Evolutionary conservation across 371 early-diverging fungal genomes (phyloP).

Genomic region (Mortierella sp.): DNA sequence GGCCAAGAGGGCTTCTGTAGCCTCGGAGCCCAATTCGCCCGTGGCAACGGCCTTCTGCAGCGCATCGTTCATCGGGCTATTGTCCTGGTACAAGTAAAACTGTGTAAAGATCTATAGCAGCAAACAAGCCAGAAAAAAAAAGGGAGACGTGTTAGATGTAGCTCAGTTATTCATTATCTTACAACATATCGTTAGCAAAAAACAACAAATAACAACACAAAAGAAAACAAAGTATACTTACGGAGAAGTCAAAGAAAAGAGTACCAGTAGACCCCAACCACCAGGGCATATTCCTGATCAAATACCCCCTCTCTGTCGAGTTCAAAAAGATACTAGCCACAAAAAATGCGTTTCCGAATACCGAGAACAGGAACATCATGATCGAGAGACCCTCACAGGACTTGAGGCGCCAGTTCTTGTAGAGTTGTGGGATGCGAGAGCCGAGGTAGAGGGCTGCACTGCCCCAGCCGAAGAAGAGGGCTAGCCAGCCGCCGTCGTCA

Average conservation of each 20-base stretch:
- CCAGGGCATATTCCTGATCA: constrained; percentile 68
- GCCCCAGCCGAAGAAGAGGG: constrained; percentile 29
- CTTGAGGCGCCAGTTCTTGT: constrained; percentile 76
- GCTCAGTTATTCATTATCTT: not conserved
- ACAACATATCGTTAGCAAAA: not conserved
- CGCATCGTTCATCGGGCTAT: not conserved
- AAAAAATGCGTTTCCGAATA: constrained; percentile 84
- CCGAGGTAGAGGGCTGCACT: constrained; percentile 51
- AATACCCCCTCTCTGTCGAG: constrained; percentile 56
- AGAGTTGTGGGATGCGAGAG: constrained; percentile 86
- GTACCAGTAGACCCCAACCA: constrained; percentile 61
- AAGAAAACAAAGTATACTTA: constrained; percentile 33
- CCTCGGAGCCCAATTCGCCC: not conserved
- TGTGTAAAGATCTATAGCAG: constrained; percentile 46
- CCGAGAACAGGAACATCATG: constrained; percentile 84
- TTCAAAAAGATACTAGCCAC: constrained; percentile 62
- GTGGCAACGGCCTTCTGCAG: constrained; percentile 13
- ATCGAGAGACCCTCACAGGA: constrained; percentile 83
- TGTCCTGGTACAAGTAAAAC: constrained; percentile 59
- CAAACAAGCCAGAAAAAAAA: constrained; percentile 7
- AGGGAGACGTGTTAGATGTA: not conserved
- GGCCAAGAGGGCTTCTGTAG: not conserved
- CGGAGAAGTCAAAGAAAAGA: constrained; percentile 63
- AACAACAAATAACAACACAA: not conserved
- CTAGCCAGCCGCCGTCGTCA: not conserved